These are phyloP conservation scores for Pleurotus sapidus DNA, from an alignment of 768 basidiomycete genomes.

Conservation along the genomic window DNA sequence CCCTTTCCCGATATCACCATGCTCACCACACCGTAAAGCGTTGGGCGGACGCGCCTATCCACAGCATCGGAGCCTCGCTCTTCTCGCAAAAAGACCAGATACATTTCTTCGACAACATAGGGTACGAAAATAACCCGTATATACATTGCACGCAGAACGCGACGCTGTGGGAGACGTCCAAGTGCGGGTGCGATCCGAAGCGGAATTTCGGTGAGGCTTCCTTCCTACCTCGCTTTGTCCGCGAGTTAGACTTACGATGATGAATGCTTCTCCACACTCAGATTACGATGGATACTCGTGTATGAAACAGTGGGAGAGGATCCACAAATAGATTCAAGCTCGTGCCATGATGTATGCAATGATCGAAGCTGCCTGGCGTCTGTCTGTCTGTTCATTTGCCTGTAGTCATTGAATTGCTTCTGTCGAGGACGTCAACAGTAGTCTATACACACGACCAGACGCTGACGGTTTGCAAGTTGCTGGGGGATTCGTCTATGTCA, in stretches of 20 bases:
- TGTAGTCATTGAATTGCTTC: no score
- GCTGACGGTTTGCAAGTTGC: no score
- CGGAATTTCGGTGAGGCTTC: slow-evolving; percentile 54
- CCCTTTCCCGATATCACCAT: not conserved
- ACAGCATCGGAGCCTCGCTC: slow-evolving; percentile 63
- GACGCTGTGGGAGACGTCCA: slow-evolving; percentile 46
- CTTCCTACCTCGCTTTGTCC: not conserved
- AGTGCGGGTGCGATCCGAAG: slow-evolving; percentile 56
- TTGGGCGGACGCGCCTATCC: slow-evolving; percentile 65
- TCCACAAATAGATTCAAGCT: not conserved
- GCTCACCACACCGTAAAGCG: slow-evolving; percentile 20
- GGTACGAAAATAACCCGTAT: slow-evolving; percentile 75
- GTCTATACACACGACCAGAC: no score
- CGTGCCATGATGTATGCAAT: no score
- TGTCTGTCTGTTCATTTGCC: no score
- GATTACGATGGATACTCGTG: slow-evolving; percentile 61
- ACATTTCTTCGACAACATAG: slow-evolving; percentile 77
- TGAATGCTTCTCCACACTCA: slow-evolving; percentile 16
- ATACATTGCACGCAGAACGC: slow-evolving; percentile 59
- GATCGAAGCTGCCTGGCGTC: no score
- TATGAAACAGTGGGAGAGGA: slow-evolving; percentile 48
- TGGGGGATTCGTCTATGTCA: no score
- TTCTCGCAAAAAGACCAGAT: slow-evolving; percentile 57
- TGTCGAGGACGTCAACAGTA: no score
- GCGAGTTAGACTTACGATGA: not conserved